Percentiles rank a stretch among this genome's conserved stretches.
These are phyloP conservation scores for Phytopythium montanum DNA, from an alignment of 352 stramenopile species.

Conservation along the genomic window DNA sequence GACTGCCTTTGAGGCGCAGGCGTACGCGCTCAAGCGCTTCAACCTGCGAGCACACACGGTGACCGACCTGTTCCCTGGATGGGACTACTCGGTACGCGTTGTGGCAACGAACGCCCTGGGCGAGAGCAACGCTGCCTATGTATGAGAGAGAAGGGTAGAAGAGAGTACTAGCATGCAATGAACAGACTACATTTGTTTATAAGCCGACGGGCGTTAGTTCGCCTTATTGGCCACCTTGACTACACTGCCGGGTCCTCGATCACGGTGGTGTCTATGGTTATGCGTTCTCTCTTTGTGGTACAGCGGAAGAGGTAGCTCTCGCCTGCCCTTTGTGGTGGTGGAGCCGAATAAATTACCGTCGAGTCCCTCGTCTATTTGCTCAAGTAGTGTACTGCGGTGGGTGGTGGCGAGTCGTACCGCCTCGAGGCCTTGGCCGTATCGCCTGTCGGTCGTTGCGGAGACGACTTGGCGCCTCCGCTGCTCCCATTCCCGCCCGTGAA, in stretches of 20 bases:
- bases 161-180: background rate
- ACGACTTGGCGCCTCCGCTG: constrained; percentile 7
- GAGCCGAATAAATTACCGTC: constrained; percentile 4
- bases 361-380: constrained; percentile 7
- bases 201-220: background rate
- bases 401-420: constrained; percentile 14
- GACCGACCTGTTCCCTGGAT: constrained; percentile 52
- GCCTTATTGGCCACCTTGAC: background rate
- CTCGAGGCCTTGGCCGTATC: constrained; percentile 10
- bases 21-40: constrained; percentile 57
- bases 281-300: background rate
- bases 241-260: background rate
- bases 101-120: constrained; percentile 33
- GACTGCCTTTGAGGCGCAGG: constrained; percentile 40
- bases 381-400: constrained; percentile 8
- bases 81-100: constrained; percentile 66
- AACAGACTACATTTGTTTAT: background rate
- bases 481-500: background rate
- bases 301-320: background rate
- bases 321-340: background rate
- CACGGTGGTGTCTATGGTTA: background rate
- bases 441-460: background rate
- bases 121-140: constrained; percentile 30
- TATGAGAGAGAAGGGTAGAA: background rate
- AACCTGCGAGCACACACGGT: constrained; percentile 60